These are phyloP conservation scores for Bryoerythrophyllum caledonicum DNA, from an alignment of 225 moss, liverwort and hornwort genomes.

Conservation along the genomic window DNA sequence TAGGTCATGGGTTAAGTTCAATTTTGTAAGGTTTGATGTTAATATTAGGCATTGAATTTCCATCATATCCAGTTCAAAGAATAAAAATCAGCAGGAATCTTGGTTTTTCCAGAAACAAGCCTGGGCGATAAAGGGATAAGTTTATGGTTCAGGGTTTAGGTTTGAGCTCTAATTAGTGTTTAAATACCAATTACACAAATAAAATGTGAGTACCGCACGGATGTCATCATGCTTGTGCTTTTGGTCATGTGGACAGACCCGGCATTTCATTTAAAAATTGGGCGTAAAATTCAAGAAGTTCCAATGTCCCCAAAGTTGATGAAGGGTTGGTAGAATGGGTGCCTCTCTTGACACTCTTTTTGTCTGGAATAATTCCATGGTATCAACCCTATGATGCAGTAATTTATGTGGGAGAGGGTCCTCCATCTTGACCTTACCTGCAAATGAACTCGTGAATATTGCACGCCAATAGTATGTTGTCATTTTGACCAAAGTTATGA, in stretches of 20 bases:
- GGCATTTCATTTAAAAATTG: neutral
- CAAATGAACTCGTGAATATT: neutral
- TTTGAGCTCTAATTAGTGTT: no score
- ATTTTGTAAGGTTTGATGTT: no score
- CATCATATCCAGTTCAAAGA: no score
- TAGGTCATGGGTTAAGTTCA: no score
- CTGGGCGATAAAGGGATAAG: no score
- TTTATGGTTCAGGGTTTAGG: no score
- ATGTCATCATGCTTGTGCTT: neutral
- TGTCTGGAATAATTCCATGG: slow-evolving; percentile 1
- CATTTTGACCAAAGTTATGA: neutral
- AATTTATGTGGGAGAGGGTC: no score
- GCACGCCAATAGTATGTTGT: neutral
- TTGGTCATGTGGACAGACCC: neutral
- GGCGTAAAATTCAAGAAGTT: neutral
- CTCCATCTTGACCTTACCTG: neutral
- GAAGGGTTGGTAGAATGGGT: neutral
- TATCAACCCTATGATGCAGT: neutral
- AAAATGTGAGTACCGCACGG: no score
- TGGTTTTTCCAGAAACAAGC: no score
- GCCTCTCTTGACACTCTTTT: neutral
- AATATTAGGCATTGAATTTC: no score
- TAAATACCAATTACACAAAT: no score
- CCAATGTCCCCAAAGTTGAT: neutral
- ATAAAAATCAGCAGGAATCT: no score